A percentile compares a stretch with the other conserved stretches of the same genome.
phyloP scores from a whole-genome alignment of 768 basidiomycete genomes.

The Lepiota brunneoincarnata region DNA sequence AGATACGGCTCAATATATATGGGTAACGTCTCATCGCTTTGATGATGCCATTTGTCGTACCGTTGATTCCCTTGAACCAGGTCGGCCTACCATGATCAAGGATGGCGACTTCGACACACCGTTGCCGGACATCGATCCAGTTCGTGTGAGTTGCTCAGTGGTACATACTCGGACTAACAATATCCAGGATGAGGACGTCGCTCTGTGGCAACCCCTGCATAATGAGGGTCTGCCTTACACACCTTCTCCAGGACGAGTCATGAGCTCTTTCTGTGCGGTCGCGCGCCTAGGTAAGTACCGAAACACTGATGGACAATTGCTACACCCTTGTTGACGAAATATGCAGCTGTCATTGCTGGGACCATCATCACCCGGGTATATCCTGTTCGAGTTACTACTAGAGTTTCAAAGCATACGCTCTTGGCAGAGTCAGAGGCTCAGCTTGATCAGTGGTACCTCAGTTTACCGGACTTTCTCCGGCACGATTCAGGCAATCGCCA shows the following conservation, averaged over 20 bases:
- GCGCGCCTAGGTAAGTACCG: constrained; percentile 53
- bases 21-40: constrained; percentile 37
- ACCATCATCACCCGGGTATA: constrained; percentile 67
- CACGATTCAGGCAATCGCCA: constrained; percentile 57
- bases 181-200: constrained; percentile 56
- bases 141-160: constrained; percentile 23
- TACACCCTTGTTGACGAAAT: neutral
- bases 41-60: neutral
- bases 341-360: constrained; percentile 62
- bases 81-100: constrained; percentile 65
- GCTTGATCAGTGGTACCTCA: constrained; percentile 73
- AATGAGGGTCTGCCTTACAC: constrained; percentile 40
- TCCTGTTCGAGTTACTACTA: constrained; percentile 54
- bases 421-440: constrained; percentile 59
- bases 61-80: constrained; percentile 26
- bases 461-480: constrained; percentile 60
- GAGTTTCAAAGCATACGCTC: constrained; percentile 43
- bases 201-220: constrained; percentile 49
- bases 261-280: constrained; percentile 55
- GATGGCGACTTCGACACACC: constrained; percentile 71
- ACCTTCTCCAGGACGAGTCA: constrained; percentile 44
- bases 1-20: constrained; percentile 73
- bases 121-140: constrained; percentile 54
- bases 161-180: constrained; percentile 8
- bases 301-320: neutral